Evolutionary conservation across 1,284 basidiomycete genomes (phyloP).

Genomic region (Cutaneotrichosporon sp.): DNA sequence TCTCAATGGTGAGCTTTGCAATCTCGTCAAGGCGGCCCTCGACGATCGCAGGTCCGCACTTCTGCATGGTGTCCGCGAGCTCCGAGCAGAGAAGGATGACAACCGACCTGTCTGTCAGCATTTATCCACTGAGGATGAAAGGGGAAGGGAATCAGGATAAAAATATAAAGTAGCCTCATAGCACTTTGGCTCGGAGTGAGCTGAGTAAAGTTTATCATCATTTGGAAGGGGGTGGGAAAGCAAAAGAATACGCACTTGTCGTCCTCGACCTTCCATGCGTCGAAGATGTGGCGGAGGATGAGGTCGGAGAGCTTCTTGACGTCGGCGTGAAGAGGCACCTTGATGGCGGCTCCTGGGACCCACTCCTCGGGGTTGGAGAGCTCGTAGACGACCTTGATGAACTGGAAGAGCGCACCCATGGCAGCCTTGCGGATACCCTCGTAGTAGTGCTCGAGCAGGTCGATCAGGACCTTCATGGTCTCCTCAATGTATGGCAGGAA

Average conservation of each 20-base stretch:
- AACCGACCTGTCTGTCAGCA: conserved; percentile 63
- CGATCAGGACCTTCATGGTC: conserved; percentile 73
- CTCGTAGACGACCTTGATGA: conserved; percentile 88
- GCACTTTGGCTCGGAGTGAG: conserved; percentile 71
- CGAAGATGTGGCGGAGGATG: conserved; percentile 70
- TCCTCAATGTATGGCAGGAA: conserved; percentile 77
- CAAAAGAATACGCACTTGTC: conserved; percentile 73
- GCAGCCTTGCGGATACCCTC: conserved; percentile 97
- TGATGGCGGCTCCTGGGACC: conserved; percentile 63
- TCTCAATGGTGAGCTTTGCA: conserved; percentile 70
- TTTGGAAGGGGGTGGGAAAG: conserved; percentile 11
- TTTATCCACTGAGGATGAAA: background rate
- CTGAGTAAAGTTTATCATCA: conserved; percentile 73
- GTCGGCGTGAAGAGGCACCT: conserved; percentile 61
- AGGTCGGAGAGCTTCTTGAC: conserved; percentile 79
- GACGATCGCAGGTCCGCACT: conserved; percentile 78
- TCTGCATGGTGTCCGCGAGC: conserved; percentile 84
- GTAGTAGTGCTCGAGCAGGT: conserved; percentile 88
- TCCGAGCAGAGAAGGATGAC: conserved; percentile 79
- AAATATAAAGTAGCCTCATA: conserved; percentile 56
- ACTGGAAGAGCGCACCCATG: conserved; percentile 80
- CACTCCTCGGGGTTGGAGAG: conserved; percentile 77
- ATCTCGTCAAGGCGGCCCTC: conserved; percentile 68
- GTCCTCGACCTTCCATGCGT: conserved; percentile 91
- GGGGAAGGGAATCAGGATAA: conserved; percentile 36